Percentiles rank a stretch among this genome's conserved stretches.
Conservation (phyloP, 1,284 basidiomycete genomes). For the Ganoderma meredithae region DNA sequence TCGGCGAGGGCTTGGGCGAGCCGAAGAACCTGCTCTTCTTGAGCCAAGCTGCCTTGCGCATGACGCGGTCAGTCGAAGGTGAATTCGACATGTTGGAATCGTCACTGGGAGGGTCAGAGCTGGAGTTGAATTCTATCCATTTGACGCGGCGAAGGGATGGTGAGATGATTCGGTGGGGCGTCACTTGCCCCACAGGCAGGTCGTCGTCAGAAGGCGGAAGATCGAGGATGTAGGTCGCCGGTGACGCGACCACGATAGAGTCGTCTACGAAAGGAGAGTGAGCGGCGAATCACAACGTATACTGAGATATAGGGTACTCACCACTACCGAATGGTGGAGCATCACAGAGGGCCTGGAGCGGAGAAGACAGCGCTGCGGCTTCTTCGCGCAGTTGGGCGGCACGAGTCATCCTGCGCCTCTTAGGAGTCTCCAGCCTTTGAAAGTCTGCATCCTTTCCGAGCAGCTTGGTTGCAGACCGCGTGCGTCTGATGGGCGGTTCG, state of each 20-base stretch:
- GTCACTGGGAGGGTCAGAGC: slow-evolving; percentile 48
- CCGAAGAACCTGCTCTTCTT: slow-evolving; percentile 12
- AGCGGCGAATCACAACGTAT: not conserved
- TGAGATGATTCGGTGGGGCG: slow-evolving; percentile 70
- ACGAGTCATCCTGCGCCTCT: slow-evolving; percentile 32
- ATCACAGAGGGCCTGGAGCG: slow-evolving; percentile 42
- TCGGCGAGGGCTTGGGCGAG: slow-evolving; percentile 19
- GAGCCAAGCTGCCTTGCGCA: slow-evolving; percentile 33
- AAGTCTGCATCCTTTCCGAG: slow-evolving; percentile 25
- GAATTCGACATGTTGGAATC: slow-evolving; percentile 50
- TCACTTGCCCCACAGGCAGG: slow-evolving; percentile 67
- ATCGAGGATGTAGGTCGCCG: slow-evolving; percentile 21
- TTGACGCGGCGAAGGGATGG: slow-evolving; percentile 55
- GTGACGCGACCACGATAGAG: slow-evolving; percentile 48
- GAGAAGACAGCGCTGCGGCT: slow-evolving; percentile 38
- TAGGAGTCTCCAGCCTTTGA: slow-evolving; percentile 29
- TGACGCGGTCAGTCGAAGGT: slow-evolving; percentile 48
- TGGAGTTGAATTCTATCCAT: slow-evolving; percentile 34
- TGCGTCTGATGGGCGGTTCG: slow-evolving; percentile 29
- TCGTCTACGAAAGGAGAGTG: slow-evolving; percentile 44
- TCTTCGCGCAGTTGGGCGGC: slow-evolving; percentile 27
- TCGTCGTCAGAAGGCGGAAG: slow-evolving; percentile 63
- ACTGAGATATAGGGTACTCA: slow-evolving; percentile 39
- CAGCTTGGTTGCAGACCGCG: slow-evolving; percentile 37
- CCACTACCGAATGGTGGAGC: slow-evolving; percentile 51